A percentile compares a stretch with the other conserved stretches of the same genome.
Conservation (phyloP, 164 flowering plant genomes). For the Platanus orientalis region DNA sequence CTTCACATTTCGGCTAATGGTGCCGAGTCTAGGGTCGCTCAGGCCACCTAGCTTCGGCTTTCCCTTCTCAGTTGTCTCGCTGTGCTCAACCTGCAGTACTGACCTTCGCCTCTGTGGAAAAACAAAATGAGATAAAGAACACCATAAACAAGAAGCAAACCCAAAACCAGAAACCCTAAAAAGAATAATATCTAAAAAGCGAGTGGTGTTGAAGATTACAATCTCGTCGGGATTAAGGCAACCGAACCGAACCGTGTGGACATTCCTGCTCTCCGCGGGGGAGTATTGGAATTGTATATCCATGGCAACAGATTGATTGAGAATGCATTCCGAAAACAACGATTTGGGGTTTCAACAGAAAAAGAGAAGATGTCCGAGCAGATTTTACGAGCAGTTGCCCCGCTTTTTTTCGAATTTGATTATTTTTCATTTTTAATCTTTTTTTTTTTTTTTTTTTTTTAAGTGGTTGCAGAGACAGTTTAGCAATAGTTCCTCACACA, state of each 20-base stretch:
- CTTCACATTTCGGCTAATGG: constrained; percentile 91
- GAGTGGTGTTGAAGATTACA: constrained; percentile 28
- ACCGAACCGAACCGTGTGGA: constrained; percentile 72
- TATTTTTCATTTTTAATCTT: neutral
- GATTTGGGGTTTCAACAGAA: constrained; percentile 3
- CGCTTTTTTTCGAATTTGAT: neutral
- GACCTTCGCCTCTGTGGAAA: constrained; percentile 95
- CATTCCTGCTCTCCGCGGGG: constrained; percentile 81
- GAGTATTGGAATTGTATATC: constrained; percentile 68
- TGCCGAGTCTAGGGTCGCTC: constrained; percentile 88
- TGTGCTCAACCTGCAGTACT: constrained; percentile 83
- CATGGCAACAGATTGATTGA: constrained; percentile 34
- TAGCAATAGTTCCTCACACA: too few species aligned
- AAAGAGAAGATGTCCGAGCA: too few species aligned
- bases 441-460: neutral
- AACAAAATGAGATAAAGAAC: neutral
- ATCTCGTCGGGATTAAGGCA: constrained; percentile 79
- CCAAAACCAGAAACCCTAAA: constrained; percentile 5
- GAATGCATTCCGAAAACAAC: neutral
- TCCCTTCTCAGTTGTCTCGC: constrained; percentile 94
- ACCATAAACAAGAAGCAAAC: constrained; percentile 5
- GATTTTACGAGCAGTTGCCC: neutral
- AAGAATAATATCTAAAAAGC: neutral
- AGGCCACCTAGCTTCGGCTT: constrained; percentile 86
- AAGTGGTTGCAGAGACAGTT: neutral